Conservation (phyloP, 257 asterid genomes). For the Solanum lycopersicoides region DNA sequence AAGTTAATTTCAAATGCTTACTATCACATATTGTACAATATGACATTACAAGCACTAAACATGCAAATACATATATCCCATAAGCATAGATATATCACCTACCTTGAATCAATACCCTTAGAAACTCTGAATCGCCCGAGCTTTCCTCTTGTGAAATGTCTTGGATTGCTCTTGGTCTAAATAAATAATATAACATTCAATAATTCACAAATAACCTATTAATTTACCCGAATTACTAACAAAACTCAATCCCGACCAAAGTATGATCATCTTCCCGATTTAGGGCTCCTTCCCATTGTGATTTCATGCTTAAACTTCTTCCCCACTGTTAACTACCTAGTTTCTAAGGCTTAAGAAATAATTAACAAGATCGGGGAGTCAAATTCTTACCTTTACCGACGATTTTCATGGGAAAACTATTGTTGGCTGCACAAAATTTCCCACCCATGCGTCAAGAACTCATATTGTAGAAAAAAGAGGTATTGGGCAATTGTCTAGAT, state of each 20-base stretch:
- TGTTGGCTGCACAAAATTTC: too few relatives aligned
- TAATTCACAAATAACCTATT: neutral
- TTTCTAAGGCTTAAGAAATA: too few relatives aligned
- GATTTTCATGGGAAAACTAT: too few relatives aligned
- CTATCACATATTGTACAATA: neutral
- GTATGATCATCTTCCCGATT: neutral
- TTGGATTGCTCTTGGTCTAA: neutral
- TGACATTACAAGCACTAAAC: too few relatives aligned
- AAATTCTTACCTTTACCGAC: too few relatives aligned
- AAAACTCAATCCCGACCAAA: neutral
- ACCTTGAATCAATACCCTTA: neutral
- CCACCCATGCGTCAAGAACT: too few relatives aligned
- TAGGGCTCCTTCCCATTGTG: neutral
- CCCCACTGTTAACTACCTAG: neutral
- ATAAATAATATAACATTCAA: too few relatives aligned
- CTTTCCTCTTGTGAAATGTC: too few relatives aligned
- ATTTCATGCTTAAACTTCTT: neutral
- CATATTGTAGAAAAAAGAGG: too few relatives aligned
- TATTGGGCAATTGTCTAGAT: too few relatives aligned
- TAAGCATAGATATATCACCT: neutral
- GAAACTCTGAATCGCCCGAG: neutral
- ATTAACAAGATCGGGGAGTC: too few relatives aligned
- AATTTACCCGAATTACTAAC: neutral
- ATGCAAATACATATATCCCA: too few relatives aligned
- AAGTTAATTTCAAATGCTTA: neutral